Base-by-base conservation (phyloP, 148 eudicot species). In the Heliamphora exappendiculata region DNA sequence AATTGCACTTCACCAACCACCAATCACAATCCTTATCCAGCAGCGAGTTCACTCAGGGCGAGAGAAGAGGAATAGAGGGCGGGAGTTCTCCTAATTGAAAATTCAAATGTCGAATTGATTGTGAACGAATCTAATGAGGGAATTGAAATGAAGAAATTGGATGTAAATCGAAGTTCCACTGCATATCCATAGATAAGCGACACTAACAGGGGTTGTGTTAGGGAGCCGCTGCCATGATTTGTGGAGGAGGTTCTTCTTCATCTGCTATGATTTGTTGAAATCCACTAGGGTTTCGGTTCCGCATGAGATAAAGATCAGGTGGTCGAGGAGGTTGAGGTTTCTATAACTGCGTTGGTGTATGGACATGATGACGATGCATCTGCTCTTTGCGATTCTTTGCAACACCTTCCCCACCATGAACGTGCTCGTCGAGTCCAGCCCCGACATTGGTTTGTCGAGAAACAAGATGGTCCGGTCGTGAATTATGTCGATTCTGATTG, bases 391-490 rank as follows among this genome's bases (percentile, higher is more conserved):
- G 10, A 93, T 91, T 22, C 89, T 78, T 50, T 91, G 91, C 24
- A 93, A 76, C 66, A 93, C 98, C 64, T 90, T 90, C 8, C 91
- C 91, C 57, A 91, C 97, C 98, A 93, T 93, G 83, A 70, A 89
- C 0, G 98, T 97, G 13, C 94, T 91, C 2, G 98, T 93, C 12
- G 97, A 93, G 75, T 93, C 98, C 1, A 93, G 91, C 24, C 97
- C 98, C 0, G 98, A 93, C 0, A 97, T 93, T 28, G 98, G 98
- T 79, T 93, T 97, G 45, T 93, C 97, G 0, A 93, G 89, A 65
- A 93, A 93, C 34, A 93, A 83, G 28, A 93, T 68, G 4, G 91
- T 88, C 0, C 97, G 98, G 63, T 93, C 98, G 58, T 93, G 98
- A 45, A 93, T 89, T 60, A 93, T 91, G 75, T 93, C 94, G 7